Conservation (phyloP, 1,284 basidiomycete genomes). For the Cryptococcus neoformans region DNA sequence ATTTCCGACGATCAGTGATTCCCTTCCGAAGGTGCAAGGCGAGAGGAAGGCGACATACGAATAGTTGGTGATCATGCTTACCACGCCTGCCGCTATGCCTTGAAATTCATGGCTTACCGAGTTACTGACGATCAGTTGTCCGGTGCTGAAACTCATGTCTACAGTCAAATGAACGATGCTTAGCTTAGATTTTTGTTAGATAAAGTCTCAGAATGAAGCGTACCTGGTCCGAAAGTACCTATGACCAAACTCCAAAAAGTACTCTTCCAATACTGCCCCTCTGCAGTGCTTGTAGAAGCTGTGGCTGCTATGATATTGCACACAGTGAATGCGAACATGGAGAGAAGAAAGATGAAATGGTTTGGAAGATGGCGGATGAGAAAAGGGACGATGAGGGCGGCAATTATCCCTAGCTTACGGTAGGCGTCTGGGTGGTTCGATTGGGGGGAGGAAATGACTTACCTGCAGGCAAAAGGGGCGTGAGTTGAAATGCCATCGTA, state of each 20-base stretch:
- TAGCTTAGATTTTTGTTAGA: no score
- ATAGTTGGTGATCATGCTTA: conserved; percentile 22
- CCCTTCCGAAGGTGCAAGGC: background rate
- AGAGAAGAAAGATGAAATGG: conserved; percentile 23
- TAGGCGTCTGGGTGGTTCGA: no score
- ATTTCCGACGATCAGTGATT: background rate
- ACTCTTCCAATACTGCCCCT: conserved; percentile 20
- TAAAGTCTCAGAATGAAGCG: background rate
- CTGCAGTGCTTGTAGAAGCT: conserved; percentile 10
- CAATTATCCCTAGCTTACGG: no score
- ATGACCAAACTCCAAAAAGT: conserved; percentile 9
- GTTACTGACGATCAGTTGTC: conserved; percentile 18
- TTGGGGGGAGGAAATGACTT: background rate
- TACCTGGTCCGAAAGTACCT: conserved; percentile 16
- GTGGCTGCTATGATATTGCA: conserved; percentile 22
- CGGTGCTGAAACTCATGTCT: conserved; percentile 1
- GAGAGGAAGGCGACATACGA: conserved; percentile 7
- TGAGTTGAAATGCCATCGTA: conserved; percentile 19
- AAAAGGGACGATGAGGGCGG: conserved; percentile 19
- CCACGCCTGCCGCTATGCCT: conserved; percentile 24
- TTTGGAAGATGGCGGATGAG: conserved; percentile 23
- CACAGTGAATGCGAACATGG: conserved; percentile 27
- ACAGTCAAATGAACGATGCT: no score
- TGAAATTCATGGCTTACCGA: conserved; percentile 19
- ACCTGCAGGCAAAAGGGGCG: conserved; percentile 12